Evolutionary conservation across 257 asterid genomes (phyloP), one percentile per base, ranked within the genome.

Genomic region (Henckelia pumila): DNA sequence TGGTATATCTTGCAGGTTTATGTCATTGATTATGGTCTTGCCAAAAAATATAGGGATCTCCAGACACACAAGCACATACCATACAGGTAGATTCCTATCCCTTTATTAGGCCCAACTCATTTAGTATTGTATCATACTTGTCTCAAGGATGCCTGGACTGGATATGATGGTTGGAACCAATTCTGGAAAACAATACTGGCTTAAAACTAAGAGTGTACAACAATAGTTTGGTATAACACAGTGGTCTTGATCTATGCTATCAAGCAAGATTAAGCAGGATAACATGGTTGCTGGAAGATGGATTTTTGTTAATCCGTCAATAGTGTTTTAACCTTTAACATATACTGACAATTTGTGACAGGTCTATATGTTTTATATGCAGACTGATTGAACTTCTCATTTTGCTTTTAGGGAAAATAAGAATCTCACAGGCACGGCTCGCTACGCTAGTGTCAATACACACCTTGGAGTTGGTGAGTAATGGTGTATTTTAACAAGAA

Each of bases 31-130:
- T 93, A 79, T 78, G 99, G 99, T 59, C 95, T 93, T 71, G 99
- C 96, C 64, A 93, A 93, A 81, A 93, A 93, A 73, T 93, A 85
- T 73, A 75, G 97, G 79, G 97, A 93, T 81, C 89, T 93, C 61
- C 96, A 86, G 70, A 90, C 99, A 66, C 99, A 88, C 60, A 93
- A 85, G 80, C 99, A 93, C 78, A 88, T 93, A 80, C 97, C 97
- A 17, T 93, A 93, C 89, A 90, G 97, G 99, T 93, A 79, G 6
- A 11, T 40, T 14, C 50, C 6, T 47, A 47, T 14, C 6, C 17
- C 14, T 0, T 9, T 47, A 16, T 47, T 5, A 47, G 21, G 21
- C 55, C 55, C 6, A 16, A 14, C 21, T 47, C 20, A 47, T 47
- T 47, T 17, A 17, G 20, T 47, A 47, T 47, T 16, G 13, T 16